phyloP scores from a whole-genome alignment of 208 protist species.

The Acanthamoeba healyi region DNA sequence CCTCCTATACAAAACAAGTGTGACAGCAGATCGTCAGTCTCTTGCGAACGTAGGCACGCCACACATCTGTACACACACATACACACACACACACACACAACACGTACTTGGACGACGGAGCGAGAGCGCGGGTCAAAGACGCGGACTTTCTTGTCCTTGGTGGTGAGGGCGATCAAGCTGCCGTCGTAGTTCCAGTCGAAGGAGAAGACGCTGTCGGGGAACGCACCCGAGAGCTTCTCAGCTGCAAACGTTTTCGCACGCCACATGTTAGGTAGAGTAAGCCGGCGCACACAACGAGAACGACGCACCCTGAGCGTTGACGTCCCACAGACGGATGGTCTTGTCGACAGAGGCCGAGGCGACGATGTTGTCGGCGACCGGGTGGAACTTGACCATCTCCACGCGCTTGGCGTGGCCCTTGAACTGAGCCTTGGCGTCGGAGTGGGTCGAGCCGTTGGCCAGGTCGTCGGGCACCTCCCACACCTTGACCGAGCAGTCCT shows the following conservation, averaged over 20 bases:
- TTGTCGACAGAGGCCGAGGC: constrained; percentile 62
- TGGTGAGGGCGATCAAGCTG: constrained; percentile 62
- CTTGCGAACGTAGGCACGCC: not conserved
- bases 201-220: constrained; percentile 48
- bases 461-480: constrained; percentile 47
- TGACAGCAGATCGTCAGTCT: not conserved
- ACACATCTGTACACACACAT: not conserved
- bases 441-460: not conserved
- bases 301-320: constrained; percentile 4
- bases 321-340: constrained; percentile 42
- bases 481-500: constrained; percentile 50
- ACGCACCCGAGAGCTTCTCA: constrained; percentile 5
- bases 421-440: not conserved
- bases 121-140: constrained; percentile 46
- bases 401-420: constrained; percentile 62
- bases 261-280: not conserved
- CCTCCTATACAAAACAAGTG: not conserved
- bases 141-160: constrained; percentile 64
- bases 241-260: too few species aligned
- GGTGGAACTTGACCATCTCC: constrained; percentile 47
- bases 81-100: not conserved
- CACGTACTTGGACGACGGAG: constrained; percentile 3
- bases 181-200: constrained; percentile 69
- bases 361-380: constrained; percentile 5
- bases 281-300: not conserved